Evolutionary conservation across 139 green algal species (phyloP), one percentile per base, ranked within the genome.

Genomic region (Chlorella sp.): DNA sequence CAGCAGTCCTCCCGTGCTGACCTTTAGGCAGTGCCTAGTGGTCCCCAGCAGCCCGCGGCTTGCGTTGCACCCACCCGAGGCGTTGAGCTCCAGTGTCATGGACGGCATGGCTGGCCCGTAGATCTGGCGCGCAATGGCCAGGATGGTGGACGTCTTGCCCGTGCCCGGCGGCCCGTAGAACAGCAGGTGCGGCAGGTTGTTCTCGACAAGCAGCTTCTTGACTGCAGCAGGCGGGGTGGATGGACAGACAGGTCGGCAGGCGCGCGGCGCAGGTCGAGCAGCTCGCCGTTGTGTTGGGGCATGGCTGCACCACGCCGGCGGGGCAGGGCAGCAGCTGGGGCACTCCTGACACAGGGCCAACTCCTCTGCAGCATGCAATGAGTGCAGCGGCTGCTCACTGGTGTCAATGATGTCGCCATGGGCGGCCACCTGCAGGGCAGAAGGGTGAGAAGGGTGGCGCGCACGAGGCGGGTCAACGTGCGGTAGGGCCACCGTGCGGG

Each of bases 101-200:
- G 34, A 81, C 22, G 58, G 58, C 26, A 86, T 56, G 28, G 54
- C 69, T 24, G 44, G 74, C 14, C 91, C 92, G 76, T 92, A 98
- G 9, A 98, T 88, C n/a, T 98, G 92, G 19, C 95, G 80, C 0
- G 94, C 95, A 24, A 98, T 94, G 9, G 96, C 95, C n/a, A 98
- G 89, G 11, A 95, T 97, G n/a, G 95, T 98, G 2, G 97, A 96
- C 0, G 97, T 99, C 88, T 99, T 99, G 22, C 97, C 97, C 3
- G 96, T 99, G 7, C 97, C 97, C 16, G 97, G 97, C 0, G 97
- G 97, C 0, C 97, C 97, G 84, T 99, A 99, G 84, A 99, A 99
- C 24, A 99, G 90, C 84, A 99, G 86, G 84, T 99, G 97, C 1
- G 97, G 97, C 76, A 99, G 87, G 91, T 98, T 89, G 64, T 88